Conservation (phyloP, 2,329 filamentous ascomycete species). For the Fusarium abutilonis region DNA sequence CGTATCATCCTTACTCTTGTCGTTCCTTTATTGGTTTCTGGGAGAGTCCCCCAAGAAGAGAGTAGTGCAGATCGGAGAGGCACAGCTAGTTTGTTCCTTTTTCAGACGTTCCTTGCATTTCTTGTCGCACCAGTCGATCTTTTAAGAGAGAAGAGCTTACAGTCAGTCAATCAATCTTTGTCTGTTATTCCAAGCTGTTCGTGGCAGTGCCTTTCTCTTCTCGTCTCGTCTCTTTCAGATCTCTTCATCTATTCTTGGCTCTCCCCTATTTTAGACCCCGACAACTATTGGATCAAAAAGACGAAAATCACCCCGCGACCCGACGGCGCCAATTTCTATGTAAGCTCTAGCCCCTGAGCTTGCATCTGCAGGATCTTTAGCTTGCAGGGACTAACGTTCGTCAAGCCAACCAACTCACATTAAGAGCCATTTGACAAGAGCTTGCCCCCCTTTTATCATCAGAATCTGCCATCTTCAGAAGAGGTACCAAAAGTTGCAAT, state of each 20-base stretch:
- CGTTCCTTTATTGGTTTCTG: constrained; percentile 1
- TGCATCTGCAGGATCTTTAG: constrained; percentile 4
- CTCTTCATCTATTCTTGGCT: constrained; percentile 10
- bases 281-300: neutral
- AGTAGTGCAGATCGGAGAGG: neutral
- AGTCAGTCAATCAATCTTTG: constrained; percentile 3
- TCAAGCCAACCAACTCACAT: neutral
- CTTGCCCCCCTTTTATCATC: constrained; percentile 16
- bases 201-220: constrained; percentile 20
- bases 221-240: neutral
- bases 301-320: constrained; percentile 25
- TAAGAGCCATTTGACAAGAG: neutral
- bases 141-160: constrained; percentile 1
- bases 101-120: neutral
- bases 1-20: neutral
- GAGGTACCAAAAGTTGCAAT: neutral
- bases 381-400: neutral
- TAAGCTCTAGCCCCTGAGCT: constrained; percentile 33
- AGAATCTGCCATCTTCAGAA: constrained; percentile 1
- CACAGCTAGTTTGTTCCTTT: constrained; percentile 13
- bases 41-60: neutral
- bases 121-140: constrained; percentile 7
- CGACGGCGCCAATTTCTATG: constrained; percentile 16
- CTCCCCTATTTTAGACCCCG: constrained; percentile 24
- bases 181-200: constrained; percentile 14